phyloP scores from a whole-genome alignment of 306 rosid genomes.

The Albizia julibrissin region DNA sequence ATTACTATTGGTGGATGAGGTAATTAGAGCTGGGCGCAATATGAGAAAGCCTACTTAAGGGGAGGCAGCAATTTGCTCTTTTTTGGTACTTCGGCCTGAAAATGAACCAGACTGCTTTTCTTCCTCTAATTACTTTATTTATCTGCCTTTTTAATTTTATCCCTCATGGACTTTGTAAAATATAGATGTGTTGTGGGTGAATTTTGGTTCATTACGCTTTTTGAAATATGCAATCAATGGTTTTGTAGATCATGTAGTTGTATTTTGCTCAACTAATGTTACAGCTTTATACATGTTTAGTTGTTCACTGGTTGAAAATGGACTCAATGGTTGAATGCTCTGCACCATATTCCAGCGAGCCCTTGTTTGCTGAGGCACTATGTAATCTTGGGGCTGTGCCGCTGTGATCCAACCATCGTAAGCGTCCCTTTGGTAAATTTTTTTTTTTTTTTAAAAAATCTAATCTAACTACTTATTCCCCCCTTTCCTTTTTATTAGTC shows the following conservation, averaged over 20 bases:
- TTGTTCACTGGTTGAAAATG: neutral
- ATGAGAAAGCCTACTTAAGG: constrained; percentile 84
- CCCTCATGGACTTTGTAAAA: constrained; percentile 18
- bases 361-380: neutral
- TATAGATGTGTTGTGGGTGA: constrained; percentile 22
- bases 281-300: neutral
- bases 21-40: constrained; percentile 96
- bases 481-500: no score
- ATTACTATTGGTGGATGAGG: constrained; percentile 93
- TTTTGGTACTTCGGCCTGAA: constrained; percentile 11
- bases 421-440: neutral
- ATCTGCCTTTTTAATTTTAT: neutral
- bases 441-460: no score
- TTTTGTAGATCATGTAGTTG: constrained; percentile 31
- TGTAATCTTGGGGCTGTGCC: neutral
- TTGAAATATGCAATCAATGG: constrained; percentile 14
- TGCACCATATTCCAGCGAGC: neutral
- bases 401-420: no score
- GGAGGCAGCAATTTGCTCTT: constrained; percentile 23
- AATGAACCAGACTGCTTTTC: neutral
- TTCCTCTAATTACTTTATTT: neutral
- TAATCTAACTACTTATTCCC: no score
- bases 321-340: neutral
- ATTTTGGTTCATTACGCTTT: constrained; percentile 21
- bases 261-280: neutral